phyloP scores from a whole-genome alignment of 2,329 filamentous ascomycete genomes.

The Elsinoe australis region DNA sequence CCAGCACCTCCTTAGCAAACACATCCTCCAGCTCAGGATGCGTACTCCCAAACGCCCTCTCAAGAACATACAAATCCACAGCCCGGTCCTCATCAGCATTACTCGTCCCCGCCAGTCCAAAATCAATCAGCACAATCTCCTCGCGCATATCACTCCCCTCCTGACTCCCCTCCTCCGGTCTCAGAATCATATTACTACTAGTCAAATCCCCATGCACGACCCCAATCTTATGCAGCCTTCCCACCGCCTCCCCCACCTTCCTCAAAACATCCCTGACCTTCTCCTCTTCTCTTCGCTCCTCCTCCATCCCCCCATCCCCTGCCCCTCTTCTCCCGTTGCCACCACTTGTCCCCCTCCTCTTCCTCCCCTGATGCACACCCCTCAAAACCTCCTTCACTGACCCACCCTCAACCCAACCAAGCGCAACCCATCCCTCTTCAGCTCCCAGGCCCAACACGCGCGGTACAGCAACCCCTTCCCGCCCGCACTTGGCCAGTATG shows the following conservation, averaged over 20 bases:
- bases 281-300: conserved; percentile 29
- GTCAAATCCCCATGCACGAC: conserved; percentile 93
- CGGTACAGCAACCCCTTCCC: conserved; percentile 75
- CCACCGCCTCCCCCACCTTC: conserved; percentile 31
- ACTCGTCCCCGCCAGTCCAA: conserved; percentile 78
- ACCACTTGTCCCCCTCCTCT: conserved; percentile 34
- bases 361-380: no score
- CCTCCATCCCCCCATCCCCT: conserved; percentile 22
- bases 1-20: conserved; percentile 65
- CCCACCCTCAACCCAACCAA: conserved; percentile 74
- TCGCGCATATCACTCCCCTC: no score
- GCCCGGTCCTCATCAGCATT: conserved; percentile 84
- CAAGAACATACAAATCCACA: conserved; percentile 91
- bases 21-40: conserved; percentile 81
- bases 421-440: conserved; percentile 62
- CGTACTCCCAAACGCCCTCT: conserved; percentile 88
- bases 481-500: conserved; percentile 68
- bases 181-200: conserved; percentile 91
- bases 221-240: conserved; percentile 65
- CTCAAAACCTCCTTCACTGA: conserved; percentile 61
- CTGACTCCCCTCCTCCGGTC: conserved; percentile 33
- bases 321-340: conserved; percentile 18
- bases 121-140: conserved; percentile 86
- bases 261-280: conserved; percentile 27
- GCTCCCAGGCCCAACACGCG: conserved; percentile 64